Percentiles rank a stretch among this genome's conserved stretches.
phyloP scores from a whole-genome alignment of 805 yeast genomes.

The Metahyphopichia silvanorum region DNA sequence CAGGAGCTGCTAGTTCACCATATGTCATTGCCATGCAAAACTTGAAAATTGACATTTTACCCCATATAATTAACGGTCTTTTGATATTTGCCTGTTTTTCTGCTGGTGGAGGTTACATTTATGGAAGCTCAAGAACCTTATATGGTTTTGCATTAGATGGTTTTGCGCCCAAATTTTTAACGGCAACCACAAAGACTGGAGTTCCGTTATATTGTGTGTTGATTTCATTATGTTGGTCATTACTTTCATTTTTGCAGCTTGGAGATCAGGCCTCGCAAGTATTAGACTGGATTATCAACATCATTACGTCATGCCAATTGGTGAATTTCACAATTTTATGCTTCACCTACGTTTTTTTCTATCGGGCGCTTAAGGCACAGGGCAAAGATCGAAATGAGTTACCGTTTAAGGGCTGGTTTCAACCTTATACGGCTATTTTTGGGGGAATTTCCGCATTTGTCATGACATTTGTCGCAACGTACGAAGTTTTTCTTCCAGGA shows the following conservation, averaged over 20 bases:
- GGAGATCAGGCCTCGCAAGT: constrained; percentile 29
- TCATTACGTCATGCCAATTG: constrained; percentile 29
- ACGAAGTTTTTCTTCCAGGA: constrained; percentile 39
- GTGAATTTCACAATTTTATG: constrained; percentile 28
- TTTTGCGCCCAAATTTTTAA: constrained; percentile 42
- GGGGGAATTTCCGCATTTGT: constrained; percentile 26
- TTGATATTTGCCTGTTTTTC: constrained; percentile 44
- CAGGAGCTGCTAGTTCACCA: constrained; percentile 63
- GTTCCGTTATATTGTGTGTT: constrained; percentile 46
- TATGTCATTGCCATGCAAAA: constrained; percentile 51
- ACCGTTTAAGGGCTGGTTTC: constrained; percentile 42
- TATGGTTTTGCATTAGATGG: constrained; percentile 48
- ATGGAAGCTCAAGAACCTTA: constrained; percentile 44
- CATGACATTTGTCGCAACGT: constrained; percentile 33
- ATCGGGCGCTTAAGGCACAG: constrained; percentile 58
- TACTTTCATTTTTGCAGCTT: constrained; percentile 61
- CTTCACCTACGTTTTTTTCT: constrained; percentile 59
- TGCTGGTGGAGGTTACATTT: constrained; percentile 48
- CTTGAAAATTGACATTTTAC: constrained; percentile 38
- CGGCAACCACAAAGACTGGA: constrained; percentile 44
- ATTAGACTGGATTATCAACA: constrained; percentile 31
- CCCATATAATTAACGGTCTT: constrained; percentile 43
- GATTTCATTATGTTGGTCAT: constrained; percentile 49
- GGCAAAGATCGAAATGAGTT: constrained; percentile 48
- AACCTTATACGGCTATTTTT: constrained; percentile 33